phyloP scores from a whole-genome alignment of 2,329 filamentous ascomycete genomes.

The Sporothrix brunneoviolacea region DNA sequence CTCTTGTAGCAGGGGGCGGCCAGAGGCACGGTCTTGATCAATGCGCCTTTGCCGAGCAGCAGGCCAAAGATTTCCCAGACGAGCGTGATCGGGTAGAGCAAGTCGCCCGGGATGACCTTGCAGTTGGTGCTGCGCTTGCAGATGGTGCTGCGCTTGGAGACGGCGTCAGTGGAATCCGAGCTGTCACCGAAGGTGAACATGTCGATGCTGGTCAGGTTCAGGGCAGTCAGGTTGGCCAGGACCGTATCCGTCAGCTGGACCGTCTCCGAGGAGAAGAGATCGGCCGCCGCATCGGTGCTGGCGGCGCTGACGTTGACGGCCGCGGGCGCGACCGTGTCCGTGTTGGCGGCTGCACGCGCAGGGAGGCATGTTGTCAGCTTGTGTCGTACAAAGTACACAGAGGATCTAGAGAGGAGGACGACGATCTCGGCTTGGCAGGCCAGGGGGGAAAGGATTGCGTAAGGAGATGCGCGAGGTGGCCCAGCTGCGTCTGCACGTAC shows the following conservation, averaged over 20 bases:
- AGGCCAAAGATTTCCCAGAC: slow-evolving; percentile 46
- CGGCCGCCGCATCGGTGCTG: slow-evolving; percentile 5
- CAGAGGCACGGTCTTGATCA: slow-evolving; percentile 47
- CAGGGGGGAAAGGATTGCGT: too few relatives aligned
- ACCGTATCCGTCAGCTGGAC: slow-evolving; percentile 18
- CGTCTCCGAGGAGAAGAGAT: slow-evolving; percentile 20
- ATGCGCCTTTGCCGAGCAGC: slow-evolving; percentile 38
- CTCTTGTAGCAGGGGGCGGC: slow-evolving; percentile 46
- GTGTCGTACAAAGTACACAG: not conserved
- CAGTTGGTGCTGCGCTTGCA: slow-evolving; percentile 9
- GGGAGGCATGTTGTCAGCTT: not conserved
- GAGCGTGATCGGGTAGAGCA: slow-evolving; percentile 42
- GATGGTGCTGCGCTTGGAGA: not conserved
- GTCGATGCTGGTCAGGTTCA: slow-evolving; percentile 14
- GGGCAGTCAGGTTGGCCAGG: slow-evolving; percentile 17
- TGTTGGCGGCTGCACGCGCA: slow-evolving; percentile 11
- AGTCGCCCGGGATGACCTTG: slow-evolving; percentile 38
- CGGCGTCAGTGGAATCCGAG: not conserved
- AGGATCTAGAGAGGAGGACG: not conserved
- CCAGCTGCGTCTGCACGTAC: too few relatives aligned
- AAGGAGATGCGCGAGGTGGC: too few relatives aligned
- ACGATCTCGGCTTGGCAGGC: too few relatives aligned
- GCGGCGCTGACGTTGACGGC: not conserved
- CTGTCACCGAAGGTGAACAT: slow-evolving; percentile 15
- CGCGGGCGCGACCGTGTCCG: slow-evolving; percentile 16